Evolutionary conservation across 2,329 filamentous ascomycete species (phyloP).

Genomic region (Akanthomyces dipterigenus): DNA sequence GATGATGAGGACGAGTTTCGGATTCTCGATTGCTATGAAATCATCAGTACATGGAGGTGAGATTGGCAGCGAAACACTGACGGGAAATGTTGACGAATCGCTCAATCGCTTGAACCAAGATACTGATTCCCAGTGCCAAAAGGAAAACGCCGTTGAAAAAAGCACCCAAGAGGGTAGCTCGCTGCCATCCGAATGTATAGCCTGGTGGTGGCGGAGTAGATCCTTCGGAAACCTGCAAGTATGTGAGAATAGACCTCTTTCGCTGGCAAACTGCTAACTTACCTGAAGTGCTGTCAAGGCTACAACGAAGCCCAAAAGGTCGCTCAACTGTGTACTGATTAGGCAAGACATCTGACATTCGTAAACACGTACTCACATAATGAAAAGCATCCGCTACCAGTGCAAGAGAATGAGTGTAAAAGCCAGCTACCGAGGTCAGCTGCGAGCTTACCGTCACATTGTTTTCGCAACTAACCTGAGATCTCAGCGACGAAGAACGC

Average conservation of each 20-base stretch:
- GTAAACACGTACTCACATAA: slow-evolving; percentile 45
- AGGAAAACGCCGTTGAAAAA: slow-evolving; percentile 79
- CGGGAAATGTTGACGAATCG: slow-evolving; percentile 54
- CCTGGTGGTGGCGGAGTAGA: slow-evolving; percentile 43
- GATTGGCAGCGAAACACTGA: slow-evolving; percentile 23
- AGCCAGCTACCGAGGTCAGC: slow-evolving; percentile 43
- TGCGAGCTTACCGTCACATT: neutral
- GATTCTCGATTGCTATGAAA: slow-evolving; percentile 52
- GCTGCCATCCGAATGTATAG: slow-evolving; percentile 65
- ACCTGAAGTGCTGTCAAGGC: slow-evolving; percentile 59
- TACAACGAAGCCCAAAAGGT: slow-evolving; percentile 62
- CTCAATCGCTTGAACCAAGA: slow-evolving; percentile 67
- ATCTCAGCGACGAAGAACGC: slow-evolving; percentile 47
- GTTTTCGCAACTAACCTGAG: slow-evolving; percentile 29
- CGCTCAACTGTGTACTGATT: slow-evolving; percentile 49
- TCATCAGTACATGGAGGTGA: neutral
- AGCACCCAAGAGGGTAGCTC: slow-evolving; percentile 64
- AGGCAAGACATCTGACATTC: neutral
- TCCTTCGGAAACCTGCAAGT: slow-evolving; percentile 47
- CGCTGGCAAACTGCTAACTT: slow-evolving; percentile 17
- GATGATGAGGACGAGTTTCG: slow-evolving; percentile 60
- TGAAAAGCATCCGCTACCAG: slow-evolving; percentile 74
- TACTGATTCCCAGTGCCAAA: slow-evolving; percentile 63
- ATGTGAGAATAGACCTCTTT: neutral
- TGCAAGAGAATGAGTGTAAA: slow-evolving; percentile 64